Evolutionary conservation across 2,329 filamentous ascomycete species (phyloP).

Genomic region (Paecilomyces sp.): DNA sequence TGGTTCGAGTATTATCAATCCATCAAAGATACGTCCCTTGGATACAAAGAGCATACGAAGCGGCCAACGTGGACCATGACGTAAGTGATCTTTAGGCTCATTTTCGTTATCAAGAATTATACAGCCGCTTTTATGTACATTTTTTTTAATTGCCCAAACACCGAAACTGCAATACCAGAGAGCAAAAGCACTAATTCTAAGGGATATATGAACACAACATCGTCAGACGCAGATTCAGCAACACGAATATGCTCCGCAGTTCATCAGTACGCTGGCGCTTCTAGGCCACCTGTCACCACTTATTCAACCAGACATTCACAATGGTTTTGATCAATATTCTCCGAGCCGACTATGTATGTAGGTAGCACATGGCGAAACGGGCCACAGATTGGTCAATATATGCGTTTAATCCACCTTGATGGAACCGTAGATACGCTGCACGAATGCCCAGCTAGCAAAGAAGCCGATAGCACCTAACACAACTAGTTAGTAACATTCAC

Average conservation of each 20-base stretch:
- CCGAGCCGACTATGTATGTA: background rate
- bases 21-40: too few species aligned
- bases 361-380: background rate
- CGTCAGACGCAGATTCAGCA: background rate
- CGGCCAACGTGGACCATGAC: background rate
- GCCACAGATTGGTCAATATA: background rate
- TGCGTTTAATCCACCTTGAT: slow-evolving; percentile 82
- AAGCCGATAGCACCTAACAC: slow-evolving; percentile 81
- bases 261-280: background rate
- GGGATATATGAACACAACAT: background rate
- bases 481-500: slow-evolving; percentile 10
- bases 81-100: background rate
- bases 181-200: background rate
- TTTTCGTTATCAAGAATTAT: background rate
- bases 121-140: background rate
- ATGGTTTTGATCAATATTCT: background rate
- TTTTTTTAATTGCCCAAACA: background rate
- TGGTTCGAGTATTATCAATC: too few species aligned
- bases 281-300: background rate
- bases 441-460: slow-evolving; percentile 90
- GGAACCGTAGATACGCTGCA: slow-evolving; percentile 89
- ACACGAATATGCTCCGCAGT: background rate
- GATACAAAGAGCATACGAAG: background rate
- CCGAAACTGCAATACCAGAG: background rate
- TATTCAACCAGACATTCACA: too few species aligned